Conservation (phyloP, 164 flowering plant genomes). For the Nelumbo lutea region DNA sequence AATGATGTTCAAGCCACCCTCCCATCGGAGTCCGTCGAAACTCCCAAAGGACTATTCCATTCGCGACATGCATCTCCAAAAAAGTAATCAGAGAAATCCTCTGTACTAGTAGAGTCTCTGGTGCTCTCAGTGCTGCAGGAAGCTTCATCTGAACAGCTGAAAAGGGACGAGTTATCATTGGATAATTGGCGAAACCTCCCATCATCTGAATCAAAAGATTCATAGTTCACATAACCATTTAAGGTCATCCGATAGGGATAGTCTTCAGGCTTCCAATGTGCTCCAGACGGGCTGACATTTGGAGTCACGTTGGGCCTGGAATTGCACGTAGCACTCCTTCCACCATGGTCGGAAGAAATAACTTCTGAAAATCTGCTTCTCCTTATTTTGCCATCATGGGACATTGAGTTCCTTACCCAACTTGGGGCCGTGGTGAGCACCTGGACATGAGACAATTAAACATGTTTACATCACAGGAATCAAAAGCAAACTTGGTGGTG, state of each 20-base stretch:
- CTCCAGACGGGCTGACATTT: neutral
- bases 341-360: conserved; percentile 13
- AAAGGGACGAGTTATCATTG: conserved; percentile 69
- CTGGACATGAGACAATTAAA: conserved; percentile 24
- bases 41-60: conserved; percentile 39
- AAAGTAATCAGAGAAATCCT: conserved; percentile 60
- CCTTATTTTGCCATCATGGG: conserved; percentile 24
- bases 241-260: conserved; percentile 13
- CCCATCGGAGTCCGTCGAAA: conserved; percentile 43
- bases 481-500: neutral
- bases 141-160: conserved; percentile 81
- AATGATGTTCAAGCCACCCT: too few species aligned
- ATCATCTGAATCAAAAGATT: conserved; percentile 24
- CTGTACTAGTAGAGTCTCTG: conserved; percentile 62
- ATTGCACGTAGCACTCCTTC: conserved; percentile 15
- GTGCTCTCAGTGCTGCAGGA: conserved; percentile 81
- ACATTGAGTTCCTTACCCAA: conserved; percentile 34
- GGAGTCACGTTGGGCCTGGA: conserved; percentile 15
- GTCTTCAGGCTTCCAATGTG: conserved; percentile 7
- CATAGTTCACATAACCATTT: conserved; percentile 16
- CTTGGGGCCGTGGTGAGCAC: conserved; percentile 82
- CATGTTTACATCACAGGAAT: neutral
- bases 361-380: conserved; percentile 15
- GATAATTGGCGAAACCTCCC: conserved; percentile 42
- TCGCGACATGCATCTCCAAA: conserved; percentile 44